Evolutionary conservation across 2,329 filamentous ascomycete genomes (phyloP).

Genomic region (Madurella mycetomatis): DNA sequence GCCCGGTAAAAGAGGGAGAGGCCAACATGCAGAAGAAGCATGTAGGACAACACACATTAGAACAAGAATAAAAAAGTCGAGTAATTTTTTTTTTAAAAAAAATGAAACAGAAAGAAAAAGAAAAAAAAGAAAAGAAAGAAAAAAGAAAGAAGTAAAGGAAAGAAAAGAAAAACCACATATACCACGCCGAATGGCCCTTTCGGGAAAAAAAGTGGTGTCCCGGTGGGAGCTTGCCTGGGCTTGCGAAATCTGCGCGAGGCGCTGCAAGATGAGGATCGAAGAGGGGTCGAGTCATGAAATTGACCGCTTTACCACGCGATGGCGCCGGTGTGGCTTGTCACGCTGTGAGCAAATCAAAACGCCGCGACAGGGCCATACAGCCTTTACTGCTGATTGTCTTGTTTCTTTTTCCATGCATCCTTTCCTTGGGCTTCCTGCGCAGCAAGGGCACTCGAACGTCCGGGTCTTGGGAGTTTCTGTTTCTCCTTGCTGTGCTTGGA

Average conservation of each 20-base stretch:
- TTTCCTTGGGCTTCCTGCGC: no score
- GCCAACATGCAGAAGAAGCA: no score
- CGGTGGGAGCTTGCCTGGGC: background rate
- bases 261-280: conserved; percentile 18
- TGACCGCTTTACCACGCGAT: conserved; percentile 11
- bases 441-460: background rate
- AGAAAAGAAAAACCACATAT: no score
- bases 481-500: background rate
- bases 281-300: conserved; percentile 9
- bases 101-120: no score
- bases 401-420: background rate
- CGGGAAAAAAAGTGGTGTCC: conserved; percentile 4
- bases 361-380: background rate
- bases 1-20: no score
- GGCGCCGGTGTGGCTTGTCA: conserved; percentile 19
- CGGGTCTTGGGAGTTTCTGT: conserved; percentile 8
- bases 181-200: background rate
- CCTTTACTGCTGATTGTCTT: background rate
- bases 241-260: conserved; percentile 6
- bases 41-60: no score
- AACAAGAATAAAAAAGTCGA: no score
- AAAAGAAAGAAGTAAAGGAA: no score
- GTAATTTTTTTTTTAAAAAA: no score
- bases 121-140: no score
- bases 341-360: background rate